phyloP scores from a whole-genome alignment of 192 early-diverging fungal species.

The Irineochytrium annulatum region DNA sequence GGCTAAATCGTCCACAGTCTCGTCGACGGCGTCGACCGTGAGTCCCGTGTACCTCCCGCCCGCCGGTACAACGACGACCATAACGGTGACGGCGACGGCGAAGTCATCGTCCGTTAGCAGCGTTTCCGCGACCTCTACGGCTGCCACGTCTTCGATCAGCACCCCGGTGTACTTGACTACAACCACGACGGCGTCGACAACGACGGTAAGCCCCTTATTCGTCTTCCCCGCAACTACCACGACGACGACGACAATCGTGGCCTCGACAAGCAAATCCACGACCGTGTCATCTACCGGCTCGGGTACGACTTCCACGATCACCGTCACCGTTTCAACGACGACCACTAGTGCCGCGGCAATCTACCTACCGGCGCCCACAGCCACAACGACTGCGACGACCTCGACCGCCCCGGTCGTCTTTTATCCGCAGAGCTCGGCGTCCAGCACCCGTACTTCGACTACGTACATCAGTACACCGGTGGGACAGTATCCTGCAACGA shows the following conservation, averaged over 20 bases:
- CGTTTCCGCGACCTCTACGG: background rate
- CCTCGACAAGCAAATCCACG: background rate
- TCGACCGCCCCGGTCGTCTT: background rate
- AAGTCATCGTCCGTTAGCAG: too few relatives aligned
- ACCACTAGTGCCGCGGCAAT: background rate
- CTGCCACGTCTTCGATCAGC: background rate
- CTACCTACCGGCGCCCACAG: background rate
- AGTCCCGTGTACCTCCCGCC: background rate
- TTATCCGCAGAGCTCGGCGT: background rate
- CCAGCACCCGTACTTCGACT: background rate
- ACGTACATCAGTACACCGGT: background rate
- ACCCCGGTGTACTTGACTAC: background rate
- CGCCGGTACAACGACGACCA: background rate
- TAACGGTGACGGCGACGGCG: background rate
- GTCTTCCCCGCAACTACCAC: background rate
- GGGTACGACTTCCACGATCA: background rate
- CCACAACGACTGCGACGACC: background rate
- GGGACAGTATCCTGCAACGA: background rate
- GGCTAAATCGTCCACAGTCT: background rate
- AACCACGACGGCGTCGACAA: background rate
- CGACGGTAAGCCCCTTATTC: background rate
- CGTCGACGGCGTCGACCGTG: background rate
- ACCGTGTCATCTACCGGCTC: background rate
- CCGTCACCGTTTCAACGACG: background rate
- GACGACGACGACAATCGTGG: background rate